These are phyloP conservation scores for Trypanosoma congolense DNA, from an alignment of 208 protist genomes.

Conservation along the genomic window DNA sequence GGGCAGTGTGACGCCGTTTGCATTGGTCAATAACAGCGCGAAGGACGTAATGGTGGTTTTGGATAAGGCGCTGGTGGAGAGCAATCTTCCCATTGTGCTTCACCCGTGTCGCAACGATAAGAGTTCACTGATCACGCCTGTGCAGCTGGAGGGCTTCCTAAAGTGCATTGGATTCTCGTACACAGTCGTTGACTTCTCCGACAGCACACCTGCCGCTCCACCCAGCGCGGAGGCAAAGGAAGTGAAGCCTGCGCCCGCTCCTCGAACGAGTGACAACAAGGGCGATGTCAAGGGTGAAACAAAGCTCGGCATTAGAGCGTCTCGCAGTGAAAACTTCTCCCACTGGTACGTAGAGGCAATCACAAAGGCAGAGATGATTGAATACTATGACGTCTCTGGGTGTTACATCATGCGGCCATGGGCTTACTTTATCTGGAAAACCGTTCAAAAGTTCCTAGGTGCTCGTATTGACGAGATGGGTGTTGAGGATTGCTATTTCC, in stretches of 20 bases:
- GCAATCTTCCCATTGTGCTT: slow-evolving; percentile 44
- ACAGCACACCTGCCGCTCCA: slow-evolving; percentile 10
- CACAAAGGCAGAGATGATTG: slow-evolving; percentile 97
- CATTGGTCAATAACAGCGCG: slow-evolving; percentile 73
- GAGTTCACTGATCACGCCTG: slow-evolving; percentile 57
- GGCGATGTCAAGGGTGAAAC: slow-evolving; percentile 38
- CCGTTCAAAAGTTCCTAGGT: slow-evolving; percentile 83
- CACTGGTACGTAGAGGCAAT: slow-evolving; percentile 98
- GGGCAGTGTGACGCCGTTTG: slow-evolving; percentile 79
- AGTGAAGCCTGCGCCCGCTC: slow-evolving; percentile 10
- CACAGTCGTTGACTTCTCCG: slow-evolving; percentile 66
- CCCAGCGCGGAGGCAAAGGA: slow-evolving; percentile 22
- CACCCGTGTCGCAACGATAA: slow-evolving; percentile 85
- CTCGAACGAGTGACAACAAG: background rate
- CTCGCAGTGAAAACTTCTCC: slow-evolving; percentile 91
- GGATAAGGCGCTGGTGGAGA: slow-evolving; percentile 54
- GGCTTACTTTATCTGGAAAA: slow-evolving; percentile 96
- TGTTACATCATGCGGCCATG: slow-evolving; percentile 98
- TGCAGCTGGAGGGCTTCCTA: slow-evolving; percentile 59
- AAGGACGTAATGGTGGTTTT: slow-evolving; percentile 71
- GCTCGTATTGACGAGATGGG: slow-evolving; percentile 90
- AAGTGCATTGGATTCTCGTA: slow-evolving; percentile 56
- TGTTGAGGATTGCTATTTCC: slow-evolving; percentile 98
- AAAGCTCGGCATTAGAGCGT: slow-evolving; percentile 85
- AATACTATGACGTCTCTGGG: slow-evolving; percentile 99